Percentiles rank a stretch among this genome's conserved stretches.
phyloP scores from a whole-genome alignment of 1,139 yeast genomes.

The Kurtzmaniella quercitrusa region DNA sequence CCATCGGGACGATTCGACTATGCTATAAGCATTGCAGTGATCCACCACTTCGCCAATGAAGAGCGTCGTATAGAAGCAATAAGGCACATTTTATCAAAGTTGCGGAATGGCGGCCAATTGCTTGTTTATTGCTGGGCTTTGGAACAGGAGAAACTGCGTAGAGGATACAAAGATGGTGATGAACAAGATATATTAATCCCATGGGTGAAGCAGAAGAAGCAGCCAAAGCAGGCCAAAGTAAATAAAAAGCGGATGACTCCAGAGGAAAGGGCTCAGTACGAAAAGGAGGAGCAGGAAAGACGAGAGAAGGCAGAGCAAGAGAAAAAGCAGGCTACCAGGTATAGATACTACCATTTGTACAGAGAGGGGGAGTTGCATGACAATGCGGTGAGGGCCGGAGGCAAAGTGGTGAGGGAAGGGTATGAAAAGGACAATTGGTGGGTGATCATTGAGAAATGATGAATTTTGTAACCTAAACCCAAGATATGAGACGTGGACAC shows the following conservation, averaged over 20 bases:
- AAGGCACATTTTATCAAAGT: slow-evolving; percentile 54
- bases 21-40: slow-evolving; percentile 93
- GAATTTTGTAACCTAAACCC: neutral
- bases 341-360: slow-evolving; percentile 86
- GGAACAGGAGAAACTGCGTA: slow-evolving; percentile 79
- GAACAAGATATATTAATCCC: slow-evolving; percentile 94
- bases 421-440: slow-evolving; percentile 97
- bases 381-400: slow-evolving; percentile 69
- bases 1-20: slow-evolving; percentile 62
- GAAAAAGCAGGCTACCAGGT: slow-evolving; percentile 43
- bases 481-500: too few relatives aligned
- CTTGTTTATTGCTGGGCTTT: slow-evolving; percentile 94
- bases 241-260: slow-evolving; percentile 10
- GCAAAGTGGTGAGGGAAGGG: slow-evolving; percentile 61
- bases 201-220: slow-evolving; percentile 69
- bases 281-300: slow-evolving; percentile 13
- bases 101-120: slow-evolving; percentile 60
- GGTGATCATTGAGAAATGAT: slow-evolving; percentile 30
- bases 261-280: neutral
- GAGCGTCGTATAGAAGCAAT: slow-evolving; percentile 77
- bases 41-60: slow-evolving; percentile 89
- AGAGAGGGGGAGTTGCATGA: slow-evolving; percentile 73
- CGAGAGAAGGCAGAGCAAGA: slow-evolving; percentile 13
- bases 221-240: slow-evolving; percentile 23
- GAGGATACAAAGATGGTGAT: slow-evolving; percentile 88